Evolutionary conservation across 306 rosid genomes (phyloP), one percentile per base, ranked within the genome.

Genomic region (Astragalus glycyphyllos): DNA sequence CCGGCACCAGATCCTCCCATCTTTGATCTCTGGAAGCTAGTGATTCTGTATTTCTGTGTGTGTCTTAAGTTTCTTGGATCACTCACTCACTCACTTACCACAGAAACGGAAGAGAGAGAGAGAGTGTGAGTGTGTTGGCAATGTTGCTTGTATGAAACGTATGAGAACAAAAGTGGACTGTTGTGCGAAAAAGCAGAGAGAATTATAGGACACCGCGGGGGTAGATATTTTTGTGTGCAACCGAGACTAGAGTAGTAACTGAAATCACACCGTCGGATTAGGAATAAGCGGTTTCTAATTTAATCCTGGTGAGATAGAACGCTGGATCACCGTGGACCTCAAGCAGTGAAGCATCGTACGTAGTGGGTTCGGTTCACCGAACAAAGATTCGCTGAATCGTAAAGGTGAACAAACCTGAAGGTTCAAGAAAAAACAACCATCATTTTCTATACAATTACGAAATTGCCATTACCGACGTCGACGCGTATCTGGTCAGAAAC

Each of bases 1-100:
- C 85, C 96, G 4, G 96, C 84, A 0, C 96, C 91, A 72, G 97
- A 89, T 81, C 98, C 98, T 79, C 99, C 99, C 99, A 95, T 94
- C 40, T 74, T 35, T 47, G 77, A 82, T 58, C 16, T 68, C 23
- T 38, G 64, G 68, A 73, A 73, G 48, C 29, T 58, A 11, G 37
- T 26, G 46, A 35, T 34, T 38, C 10, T n/a, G 4, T 68, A 37
- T 20, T 34, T 38, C 10, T n/a, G 4, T 68, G 42, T 20, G 38
- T 35, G 58, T 17, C 48, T 32, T 42, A 59, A 34, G 10, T 38
- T 64, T 26, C 57, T 6, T 72, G 7, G 20, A 49, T 46, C 61
- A 38, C 31, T 34, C 38, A 51, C 26, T 38, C 31, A 11, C 46
- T 26, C 31, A 26, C 29, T 23, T 11, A 29, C 16, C 31, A 13